phyloP scores from a whole-genome alignment of 306 rosid genomes.

The Mimosa bimucronata region DNA sequence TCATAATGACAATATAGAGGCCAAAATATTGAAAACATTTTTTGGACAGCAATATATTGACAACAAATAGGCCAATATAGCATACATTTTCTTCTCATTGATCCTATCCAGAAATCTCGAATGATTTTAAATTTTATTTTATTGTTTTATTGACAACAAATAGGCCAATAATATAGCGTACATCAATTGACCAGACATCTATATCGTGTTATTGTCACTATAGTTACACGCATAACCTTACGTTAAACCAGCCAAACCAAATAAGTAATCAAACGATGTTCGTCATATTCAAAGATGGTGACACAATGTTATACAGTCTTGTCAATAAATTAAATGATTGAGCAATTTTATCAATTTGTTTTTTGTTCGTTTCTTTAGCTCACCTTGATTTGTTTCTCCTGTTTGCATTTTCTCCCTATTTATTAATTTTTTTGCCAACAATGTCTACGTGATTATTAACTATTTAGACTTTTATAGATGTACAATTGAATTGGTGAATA shows the following conservation, averaged over 20 bases:
- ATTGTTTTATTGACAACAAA: too few species aligned
- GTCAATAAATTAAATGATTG: not conserved
- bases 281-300: constrained; percentile 1
- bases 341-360: not conserved
- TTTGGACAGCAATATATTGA: not conserved
- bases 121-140: not conserved
- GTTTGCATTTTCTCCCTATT: not conserved
- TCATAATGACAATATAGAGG: not conserved
- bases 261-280: constrained; percentile 3
- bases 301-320: not conserved
- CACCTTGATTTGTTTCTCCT: not conserved
- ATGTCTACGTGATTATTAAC: too few species aligned
- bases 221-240: not conserved
- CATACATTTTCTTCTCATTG: constrained; percentile 3
- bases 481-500: not conserved
- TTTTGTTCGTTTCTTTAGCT: not conserved
- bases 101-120: constrained; percentile 1
- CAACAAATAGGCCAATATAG: not conserved
- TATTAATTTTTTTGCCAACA: not conserved
- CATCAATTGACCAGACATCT: not conserved
- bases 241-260: constrained; percentile 16
- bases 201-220: not conserved
- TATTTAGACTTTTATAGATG: not conserved
- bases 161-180: too few species aligned
- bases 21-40: not conserved